Percentiles rank a stretch among this genome's conserved stretches.
These are phyloP conservation scores for Prinsepia uniflora DNA, from an alignment of 306 rosid genomes.

Conservation along the genomic window DNA sequence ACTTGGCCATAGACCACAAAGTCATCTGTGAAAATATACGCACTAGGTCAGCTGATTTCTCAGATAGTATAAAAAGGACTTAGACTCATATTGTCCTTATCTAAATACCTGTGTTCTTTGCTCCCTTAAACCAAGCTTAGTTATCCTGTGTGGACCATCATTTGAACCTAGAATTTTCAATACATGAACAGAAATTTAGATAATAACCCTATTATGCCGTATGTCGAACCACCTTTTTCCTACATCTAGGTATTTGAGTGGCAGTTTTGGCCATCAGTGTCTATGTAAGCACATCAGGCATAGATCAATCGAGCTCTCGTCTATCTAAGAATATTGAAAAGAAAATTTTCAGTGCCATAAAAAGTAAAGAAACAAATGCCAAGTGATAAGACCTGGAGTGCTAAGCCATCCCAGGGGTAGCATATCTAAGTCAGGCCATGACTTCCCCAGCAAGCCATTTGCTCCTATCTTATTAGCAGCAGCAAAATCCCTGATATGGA, in stretches of 20 bases:
- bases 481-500: slow-evolving; percentile 61
- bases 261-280: neutral
- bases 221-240: neutral
- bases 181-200: neutral
- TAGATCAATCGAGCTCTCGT: neutral
- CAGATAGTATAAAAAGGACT: slow-evolving; percentile 1
- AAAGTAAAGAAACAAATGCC: slow-evolving; percentile 4
- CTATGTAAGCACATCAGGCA: slow-evolving; percentile 3
- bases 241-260: neutral
- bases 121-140: slow-evolving; percentile 52
- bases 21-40: slow-evolving; percentile 56
- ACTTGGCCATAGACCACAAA: slow-evolving; percentile 85
- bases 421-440: slow-evolving; percentile 99
- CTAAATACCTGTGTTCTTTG: slow-evolving; percentile 73
- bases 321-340: slow-evolving; percentile 2
- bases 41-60: slow-evolving; percentile 15
- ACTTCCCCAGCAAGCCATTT: slow-evolving; percentile 67
- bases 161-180: slow-evolving; percentile 52
- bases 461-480: slow-evolving; percentile 71
- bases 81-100: slow-evolving; percentile 1
- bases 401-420: slow-evolving; percentile 96
- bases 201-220: neutral
- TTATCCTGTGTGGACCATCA: slow-evolving; percentile 72
- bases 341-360: slow-evolving; percentile 17
- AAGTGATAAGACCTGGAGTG: slow-evolving; percentile 51